Base-by-base conservation (phyloP, 495 filamentous ascomycete species). In the Xylaria sp. region DNA sequence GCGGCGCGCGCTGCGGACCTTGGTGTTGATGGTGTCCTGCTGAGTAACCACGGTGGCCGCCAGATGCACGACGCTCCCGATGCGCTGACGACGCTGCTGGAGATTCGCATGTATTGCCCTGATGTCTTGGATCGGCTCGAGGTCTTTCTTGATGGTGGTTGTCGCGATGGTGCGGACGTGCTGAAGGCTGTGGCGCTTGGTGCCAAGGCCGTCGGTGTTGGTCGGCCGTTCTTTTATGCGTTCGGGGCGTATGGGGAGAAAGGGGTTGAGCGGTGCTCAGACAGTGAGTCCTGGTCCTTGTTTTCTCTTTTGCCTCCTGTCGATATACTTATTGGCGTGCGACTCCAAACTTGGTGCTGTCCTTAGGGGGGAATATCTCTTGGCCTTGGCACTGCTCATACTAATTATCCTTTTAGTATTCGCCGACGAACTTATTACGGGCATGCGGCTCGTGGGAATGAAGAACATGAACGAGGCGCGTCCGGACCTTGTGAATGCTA, bases 11-110 rank as follows among this genome's bases (percentile, higher is more conserved):
- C 93, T 53, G 86, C 92, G 69, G 89, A 93, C 68, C 73, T 78
- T 46, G 93, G 92, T 11, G 89, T 93, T 11, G 86, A 93, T 37
- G 94, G 93, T 68, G 91, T 95, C 53, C 89, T 97, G 19, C 86
- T 97, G 59, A 94, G 92, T 64, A 97, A 97, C 80, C 93, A 97
- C 79, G 93, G 93, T 43, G 93, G 93, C 50, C 86, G 93, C 14
- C 93, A 97, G 80, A 91, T 95, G 55, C 93, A 97, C 72, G 90
- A 91, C 63, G 91, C 93, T 2, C 88, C 93, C 7, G 92, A 96
- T 80, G 93, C 95, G 31, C 93, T 97, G 92, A 90, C 93, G 0
- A 91, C 91, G 57, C 86, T 97, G 26, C 89, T 93, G 24, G 89
- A 93, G 66, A 81, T 91, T 70, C 85, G 88, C 66, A 78, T 80